These are phyloP conservation scores for Lojkania enalia DNA, from an alignment of 2,329 filamentous ascomycete genomes.

Conservation along the genomic window DNA sequence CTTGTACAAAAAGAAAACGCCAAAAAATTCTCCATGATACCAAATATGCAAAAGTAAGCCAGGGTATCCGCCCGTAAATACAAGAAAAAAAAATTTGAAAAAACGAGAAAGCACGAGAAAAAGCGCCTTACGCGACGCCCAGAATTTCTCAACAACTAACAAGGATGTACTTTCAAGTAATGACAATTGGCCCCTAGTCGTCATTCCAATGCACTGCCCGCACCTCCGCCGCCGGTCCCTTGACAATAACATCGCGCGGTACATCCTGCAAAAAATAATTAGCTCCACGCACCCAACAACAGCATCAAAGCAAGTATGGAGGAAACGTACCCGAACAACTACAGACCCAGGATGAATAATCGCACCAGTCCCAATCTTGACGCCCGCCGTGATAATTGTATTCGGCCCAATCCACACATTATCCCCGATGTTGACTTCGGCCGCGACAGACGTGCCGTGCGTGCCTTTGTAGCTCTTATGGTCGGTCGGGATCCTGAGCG, in stretches of 20 bases:
- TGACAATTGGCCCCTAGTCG: background rate
- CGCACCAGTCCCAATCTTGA: conserved; percentile 57
- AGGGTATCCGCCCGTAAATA: conserved; percentile 31
- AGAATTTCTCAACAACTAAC: conserved; percentile 1
- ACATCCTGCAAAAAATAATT: conserved; percentile 47
- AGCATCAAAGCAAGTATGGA: too few relatives aligned
- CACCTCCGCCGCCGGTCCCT: conserved; percentile 52
- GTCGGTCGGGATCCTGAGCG: conserved; percentile 72
- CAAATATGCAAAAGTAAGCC: too few relatives aligned
- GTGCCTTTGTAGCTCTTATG: conserved; percentile 73
- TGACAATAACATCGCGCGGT: conserved; percentile 50
- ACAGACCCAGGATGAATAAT: conserved; percentile 59
- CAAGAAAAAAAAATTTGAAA: conserved; percentile 2
- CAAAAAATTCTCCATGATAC: too few relatives aligned
- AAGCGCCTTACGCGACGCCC: background rate
- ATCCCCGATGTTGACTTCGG: conserved; percentile 73
- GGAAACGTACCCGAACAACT: conserved; percentile 56
- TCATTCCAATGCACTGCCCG: conserved; percentile 23
- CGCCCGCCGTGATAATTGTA: conserved; percentile 62
- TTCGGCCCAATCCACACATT: conserved; percentile 68
- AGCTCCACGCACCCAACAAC: conserved; percentile 13
- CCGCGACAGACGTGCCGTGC: conserved; percentile 70
- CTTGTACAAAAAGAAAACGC: too few relatives aligned
- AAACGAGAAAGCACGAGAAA: background rate
- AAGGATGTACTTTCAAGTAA: background rate